phyloP scores from a whole-genome alignment of 2,329 filamentous ascomycete species.

The Claviceps arundinis region DNA sequence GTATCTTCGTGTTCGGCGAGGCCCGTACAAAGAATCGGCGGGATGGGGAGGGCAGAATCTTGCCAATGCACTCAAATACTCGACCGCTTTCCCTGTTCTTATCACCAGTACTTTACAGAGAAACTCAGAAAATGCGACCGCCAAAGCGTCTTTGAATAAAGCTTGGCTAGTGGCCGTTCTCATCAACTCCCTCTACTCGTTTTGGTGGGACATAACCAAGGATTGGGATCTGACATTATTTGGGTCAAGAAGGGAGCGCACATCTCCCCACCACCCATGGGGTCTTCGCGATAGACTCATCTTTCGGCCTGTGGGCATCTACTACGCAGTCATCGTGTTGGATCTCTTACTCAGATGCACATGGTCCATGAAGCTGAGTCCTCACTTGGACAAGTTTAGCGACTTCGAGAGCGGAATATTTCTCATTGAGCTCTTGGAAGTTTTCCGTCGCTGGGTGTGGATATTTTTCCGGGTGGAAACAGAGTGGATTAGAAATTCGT shows the following conservation, averaged over 20 bases:
- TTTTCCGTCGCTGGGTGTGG: slow-evolving; percentile 87
- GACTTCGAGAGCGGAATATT: slow-evolving; percentile 87
- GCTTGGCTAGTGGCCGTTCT: slow-evolving; percentile 61
- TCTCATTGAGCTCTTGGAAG: slow-evolving; percentile 72
- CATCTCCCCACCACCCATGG: slow-evolving; percentile 54
- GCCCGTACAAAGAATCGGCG: slow-evolving; percentile 37
- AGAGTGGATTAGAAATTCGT: slow-evolving; percentile 61
- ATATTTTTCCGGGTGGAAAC: slow-evolving; percentile 92
- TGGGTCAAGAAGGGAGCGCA: slow-evolving; percentile 41
- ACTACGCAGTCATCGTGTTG: slow-evolving; percentile 67
- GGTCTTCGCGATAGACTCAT: slow-evolving; percentile 64
- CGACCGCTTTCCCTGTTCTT: slow-evolving; percentile 87
- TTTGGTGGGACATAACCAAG: slow-evolving; percentile 94
- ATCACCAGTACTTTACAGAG: slow-evolving; percentile 64
- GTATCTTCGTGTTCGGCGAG: slow-evolving; percentile 56
- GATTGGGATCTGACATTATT: slow-evolving; percentile 94
- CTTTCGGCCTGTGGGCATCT: slow-evolving; percentile 59
- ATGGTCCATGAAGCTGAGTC: slow-evolving; percentile 79
- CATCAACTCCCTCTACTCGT: slow-evolving; percentile 84
- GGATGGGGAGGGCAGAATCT: slow-evolving; percentile 79
- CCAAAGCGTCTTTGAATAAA: slow-evolving; percentile 32
- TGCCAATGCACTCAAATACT: slow-evolving; percentile 89
- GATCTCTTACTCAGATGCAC: slow-evolving; percentile 78
- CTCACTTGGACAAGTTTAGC: slow-evolving; percentile 68
- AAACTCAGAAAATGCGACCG: slow-evolving; percentile 32